A percentile compares a stretch with the other conserved stretches of the same genome.
Evolutionary conservation across 306 rosid genomes (phyloP).

Genomic region (Malus sieversii): DNA sequence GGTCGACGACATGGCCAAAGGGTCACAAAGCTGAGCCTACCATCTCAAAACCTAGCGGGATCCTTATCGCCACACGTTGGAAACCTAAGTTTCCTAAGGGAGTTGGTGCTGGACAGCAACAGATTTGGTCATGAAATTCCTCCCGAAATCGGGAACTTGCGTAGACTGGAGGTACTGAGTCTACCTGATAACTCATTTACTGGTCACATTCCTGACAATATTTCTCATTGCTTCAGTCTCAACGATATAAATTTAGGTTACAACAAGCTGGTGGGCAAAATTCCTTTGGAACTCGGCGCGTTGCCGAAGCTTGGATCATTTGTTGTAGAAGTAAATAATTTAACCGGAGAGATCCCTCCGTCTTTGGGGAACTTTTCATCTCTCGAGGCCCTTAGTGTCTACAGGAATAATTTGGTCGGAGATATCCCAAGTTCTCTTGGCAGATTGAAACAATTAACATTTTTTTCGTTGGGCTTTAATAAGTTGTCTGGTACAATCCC

Average conservation of each 20-base stretch:
- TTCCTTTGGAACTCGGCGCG: not conserved
- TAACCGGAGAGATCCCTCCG: not conserved
- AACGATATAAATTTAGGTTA: rapidly evolving
- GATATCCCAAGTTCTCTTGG: not conserved
- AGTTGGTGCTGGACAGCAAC: not conserved
- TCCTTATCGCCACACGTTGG: not conserved
- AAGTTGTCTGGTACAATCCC: not conserved
- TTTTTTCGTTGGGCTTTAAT: not conserved
- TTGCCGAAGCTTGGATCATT: not conserved
- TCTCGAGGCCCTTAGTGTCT: not conserved
- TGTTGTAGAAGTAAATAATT: not conserved
- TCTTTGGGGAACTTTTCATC: not conserved
- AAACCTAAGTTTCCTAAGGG: not conserved
- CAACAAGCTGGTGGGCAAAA: not conserved
- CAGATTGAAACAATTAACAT: not conserved
- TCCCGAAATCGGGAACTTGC: not conserved
- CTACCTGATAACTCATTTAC: rapidly evolving
- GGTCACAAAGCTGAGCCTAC: not conserved
- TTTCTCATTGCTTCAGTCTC: not conserved
- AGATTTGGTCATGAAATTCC: not conserved
- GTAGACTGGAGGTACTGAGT: not conserved
- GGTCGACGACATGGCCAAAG: not conserved
- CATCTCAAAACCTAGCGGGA: not conserved
- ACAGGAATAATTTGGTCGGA: not conserved
- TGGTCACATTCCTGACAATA: not conserved